A percentile compares a stretch with the other conserved stretches of the same genome.
These are phyloP conservation scores for Remersonia thermophila DNA, from an alignment of 2,329 filamentous ascomycete genomes.

Conservation along the genomic window DNA sequence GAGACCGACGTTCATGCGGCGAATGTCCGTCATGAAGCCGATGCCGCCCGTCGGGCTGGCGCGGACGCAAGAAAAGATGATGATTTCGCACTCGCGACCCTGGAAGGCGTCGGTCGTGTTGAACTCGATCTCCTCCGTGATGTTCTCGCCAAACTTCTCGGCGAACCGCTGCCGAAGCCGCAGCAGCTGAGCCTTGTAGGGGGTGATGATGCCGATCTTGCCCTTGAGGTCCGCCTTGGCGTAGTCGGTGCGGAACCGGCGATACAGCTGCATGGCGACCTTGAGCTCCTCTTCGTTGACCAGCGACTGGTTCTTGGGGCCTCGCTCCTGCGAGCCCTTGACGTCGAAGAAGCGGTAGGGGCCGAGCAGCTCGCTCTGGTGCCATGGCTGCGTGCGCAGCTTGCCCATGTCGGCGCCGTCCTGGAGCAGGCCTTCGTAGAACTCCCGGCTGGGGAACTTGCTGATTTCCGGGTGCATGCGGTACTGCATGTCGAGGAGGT, in stretches of 20 bases:
- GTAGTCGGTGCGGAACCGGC: conserved; percentile 65
- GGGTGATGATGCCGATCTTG: conserved; percentile 94
- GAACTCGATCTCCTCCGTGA: conserved; percentile 79
- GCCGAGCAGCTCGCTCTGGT: conserved; percentile 64
- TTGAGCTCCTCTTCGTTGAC: conserved; percentile 81
- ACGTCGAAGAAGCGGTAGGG: conserved; percentile 98
- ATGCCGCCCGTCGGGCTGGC: conserved; percentile 88
- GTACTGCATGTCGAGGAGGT: conserved; percentile 94
- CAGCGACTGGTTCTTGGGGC: conserved; percentile 75
- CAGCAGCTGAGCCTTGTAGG: conserved; percentile 85
- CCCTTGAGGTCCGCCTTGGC: conserved; percentile 55
- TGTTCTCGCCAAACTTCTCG: conserved; percentile 57
- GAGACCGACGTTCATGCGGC: conserved; percentile 97
- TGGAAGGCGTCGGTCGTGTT: conserved; percentile 99
- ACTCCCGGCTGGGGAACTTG: conserved; percentile 74
- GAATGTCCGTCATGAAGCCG: conserved; percentile 95
- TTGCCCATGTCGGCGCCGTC: conserved; percentile 75
- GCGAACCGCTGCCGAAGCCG: conserved; percentile 68
- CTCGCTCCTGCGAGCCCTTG: conserved; percentile 69
- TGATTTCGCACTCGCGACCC: conserved; percentile 90
- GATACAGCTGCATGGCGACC: conserved; percentile 74
- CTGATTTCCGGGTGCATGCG: conserved; percentile 99
- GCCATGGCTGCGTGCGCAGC: conserved; percentile 73
- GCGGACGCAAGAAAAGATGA: conserved; percentile 97
- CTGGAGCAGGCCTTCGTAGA: conserved; percentile 79